Evolutionary conservation across 139 green algal species (phyloP).

Genomic region (Ostreobium quekettii): DNA sequence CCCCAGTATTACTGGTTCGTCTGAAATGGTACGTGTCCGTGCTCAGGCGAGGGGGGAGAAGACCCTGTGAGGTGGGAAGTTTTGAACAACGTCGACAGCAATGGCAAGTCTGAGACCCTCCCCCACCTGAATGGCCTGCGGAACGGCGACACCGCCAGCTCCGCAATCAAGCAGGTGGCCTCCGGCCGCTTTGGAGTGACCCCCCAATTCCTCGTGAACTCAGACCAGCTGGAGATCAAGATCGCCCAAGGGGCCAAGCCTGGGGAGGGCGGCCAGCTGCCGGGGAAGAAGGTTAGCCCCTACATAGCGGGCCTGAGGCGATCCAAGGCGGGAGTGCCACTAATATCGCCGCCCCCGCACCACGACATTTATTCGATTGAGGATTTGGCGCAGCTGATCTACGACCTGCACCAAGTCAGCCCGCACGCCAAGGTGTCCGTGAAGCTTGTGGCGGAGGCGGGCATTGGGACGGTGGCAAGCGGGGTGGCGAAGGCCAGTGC

Average conservation of each 20-base stretch:
- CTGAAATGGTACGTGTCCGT: background rate
- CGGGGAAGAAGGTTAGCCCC: slow-evolving; percentile 86
- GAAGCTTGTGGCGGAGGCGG: slow-evolving; percentile 96
- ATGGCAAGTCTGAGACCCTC: slow-evolving; percentile 66
- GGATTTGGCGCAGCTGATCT: slow-evolving; percentile 99
- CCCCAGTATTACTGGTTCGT: too few species aligned
- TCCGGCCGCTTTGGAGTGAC: slow-evolving; percentile 96
- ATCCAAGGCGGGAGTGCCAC: slow-evolving; percentile 94
- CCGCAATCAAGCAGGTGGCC: slow-evolving; percentile 95
- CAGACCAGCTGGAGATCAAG: slow-evolving; percentile 99
- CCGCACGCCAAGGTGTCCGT: slow-evolving; percentile 83
- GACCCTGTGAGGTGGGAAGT: slow-evolving; percentile 74
- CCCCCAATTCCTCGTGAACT: slow-evolving; percentile 94
- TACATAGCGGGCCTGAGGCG: slow-evolving; percentile 93
- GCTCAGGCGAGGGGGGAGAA: slow-evolving; percentile 91
- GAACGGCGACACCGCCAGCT: slow-evolving; percentile 89
- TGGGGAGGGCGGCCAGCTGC: slow-evolving; percentile 95
- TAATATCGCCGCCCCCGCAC: slow-evolving; percentile 97
- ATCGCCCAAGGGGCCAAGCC: slow-evolving; percentile 81
- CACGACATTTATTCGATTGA: slow-evolving; percentile 99
- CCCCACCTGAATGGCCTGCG: slow-evolving; percentile 87
- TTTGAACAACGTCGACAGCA: slow-evolving; percentile 62
- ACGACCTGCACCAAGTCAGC: slow-evolving; percentile 86
- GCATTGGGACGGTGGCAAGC: slow-evolving; percentile 92
- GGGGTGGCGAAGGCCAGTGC: slow-evolving; percentile 98